Base-by-base conservation (phyloP, 805 yeast genomes). In the Peterozyma toletana region DNA sequence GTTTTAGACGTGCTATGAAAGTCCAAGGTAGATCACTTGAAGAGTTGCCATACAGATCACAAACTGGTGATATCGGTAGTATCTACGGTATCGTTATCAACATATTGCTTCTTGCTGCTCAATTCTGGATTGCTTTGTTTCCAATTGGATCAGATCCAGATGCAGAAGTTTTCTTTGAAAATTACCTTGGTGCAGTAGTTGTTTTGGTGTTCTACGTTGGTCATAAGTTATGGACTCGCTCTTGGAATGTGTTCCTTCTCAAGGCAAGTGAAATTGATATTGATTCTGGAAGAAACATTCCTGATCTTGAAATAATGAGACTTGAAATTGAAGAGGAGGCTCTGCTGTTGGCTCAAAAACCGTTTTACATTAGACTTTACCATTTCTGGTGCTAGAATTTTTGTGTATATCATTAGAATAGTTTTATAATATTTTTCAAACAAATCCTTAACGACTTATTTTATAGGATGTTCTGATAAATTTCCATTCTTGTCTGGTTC, bases 51-150 rank as follows among this genome's bases (percentile, higher is more conserved):
- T 73, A 58, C 49, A 56, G 55, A 36, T 62, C 78, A 7, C 70
- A 64, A 44, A 60, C 67, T 15, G 78, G 78, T 1, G 35, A 68
- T 15, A 47, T 47, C 33, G 78, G 78, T 29, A 68, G 76, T 5
- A 52, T 59, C 50, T 59, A 57, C 46, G 72, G 73, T n/a, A 47
- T 59, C 11, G 41, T 66, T 11, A 60, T 81, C 50, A 74, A 78
- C 56, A 42, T 64, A 10, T 64, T 79, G 45, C 70, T 80, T 30
- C 53, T 79, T 29, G 60, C 73, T 41, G 83, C 80, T 2, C 85
- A 79, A 56, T 78, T 80, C 58, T 80, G 84, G 81, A 73, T 80
- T 40, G 82, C 85, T 9, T 59, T 80, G 41, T 78, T 68, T 55
- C 85, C 87, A 40, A 60, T 81, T 41, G 78, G 73, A 1, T 64